phyloP scores from a whole-genome alignment of 257 asterid species.

The Solanum corneliomulleri region DNA sequence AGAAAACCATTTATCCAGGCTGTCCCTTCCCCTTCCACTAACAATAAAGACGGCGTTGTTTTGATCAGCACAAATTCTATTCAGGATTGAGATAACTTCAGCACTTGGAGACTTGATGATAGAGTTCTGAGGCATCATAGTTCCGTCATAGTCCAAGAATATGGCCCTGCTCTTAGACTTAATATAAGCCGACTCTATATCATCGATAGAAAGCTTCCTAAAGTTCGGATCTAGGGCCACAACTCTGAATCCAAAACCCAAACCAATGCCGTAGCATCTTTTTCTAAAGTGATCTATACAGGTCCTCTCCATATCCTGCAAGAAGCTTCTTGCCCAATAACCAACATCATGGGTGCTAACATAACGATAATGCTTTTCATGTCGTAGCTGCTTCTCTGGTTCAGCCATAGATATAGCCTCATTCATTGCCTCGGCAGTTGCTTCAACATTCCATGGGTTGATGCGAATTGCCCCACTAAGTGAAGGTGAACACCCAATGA shows the following conservation, averaged over 20 bases:
- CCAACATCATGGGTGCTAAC: constrained; percentile 68
- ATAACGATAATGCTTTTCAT: constrained; percentile 76
- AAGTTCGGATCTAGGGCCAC: constrained; percentile 73
- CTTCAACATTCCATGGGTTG: constrained; percentile 72
- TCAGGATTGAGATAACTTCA: constrained; percentile 48
- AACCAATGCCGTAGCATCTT: constrained; percentile 70
- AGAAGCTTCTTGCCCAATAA: constrained; percentile 79
- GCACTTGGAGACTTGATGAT: constrained; percentile 52
- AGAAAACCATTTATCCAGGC: constrained; percentile 58
- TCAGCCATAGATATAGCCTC: constrained; percentile 62
- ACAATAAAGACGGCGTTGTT: constrained; percentile 57
- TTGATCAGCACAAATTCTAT: constrained; percentile 45
- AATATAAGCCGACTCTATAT: constrained; percentile 51
- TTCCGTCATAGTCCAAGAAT: constrained; percentile 76
- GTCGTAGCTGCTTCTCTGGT: constrained; percentile 61
- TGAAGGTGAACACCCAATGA: constrained; percentile 88
- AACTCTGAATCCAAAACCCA: constrained; percentile 77
- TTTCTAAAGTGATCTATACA: constrained; percentile 63
- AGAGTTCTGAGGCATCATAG: constrained; percentile 64
- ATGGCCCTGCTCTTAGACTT: constrained; percentile 59
- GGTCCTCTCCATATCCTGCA: constrained; percentile 82
- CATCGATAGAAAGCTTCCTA: constrained; percentile 54
- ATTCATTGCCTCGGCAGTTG: constrained; percentile 70
- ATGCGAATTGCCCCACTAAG: constrained; percentile 78
- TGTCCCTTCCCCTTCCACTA: constrained; percentile 72